These are phyloP conservation scores for Allomyces arbusculus DNA, from an alignment of 192 early-diverging fungal genomes.

Conservation along the genomic window DNA sequence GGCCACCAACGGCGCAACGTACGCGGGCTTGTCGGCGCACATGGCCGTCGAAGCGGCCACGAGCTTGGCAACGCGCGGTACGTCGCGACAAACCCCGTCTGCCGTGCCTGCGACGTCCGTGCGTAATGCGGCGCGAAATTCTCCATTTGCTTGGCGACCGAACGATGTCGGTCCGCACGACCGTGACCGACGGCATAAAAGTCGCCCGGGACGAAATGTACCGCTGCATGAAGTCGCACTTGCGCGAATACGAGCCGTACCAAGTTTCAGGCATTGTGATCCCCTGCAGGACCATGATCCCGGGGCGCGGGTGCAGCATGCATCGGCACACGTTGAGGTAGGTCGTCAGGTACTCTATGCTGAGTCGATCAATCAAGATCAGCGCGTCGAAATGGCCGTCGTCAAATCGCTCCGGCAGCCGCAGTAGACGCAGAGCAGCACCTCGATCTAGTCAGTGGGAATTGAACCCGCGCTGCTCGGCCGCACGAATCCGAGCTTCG, in stretches of 20 bases:
- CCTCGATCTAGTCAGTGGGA: slow-evolving; percentile 22
- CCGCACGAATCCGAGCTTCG: slow-evolving; percentile 36
- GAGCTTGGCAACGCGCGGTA: slow-evolving; percentile 11
- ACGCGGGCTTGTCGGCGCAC: slow-evolving; percentile 3
- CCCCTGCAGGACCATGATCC: slow-evolving; percentile 36
- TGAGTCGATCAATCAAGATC: slow-evolving; percentile 49
- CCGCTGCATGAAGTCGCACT: slow-evolving; percentile 48
- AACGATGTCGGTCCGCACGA: slow-evolving; percentile 25
- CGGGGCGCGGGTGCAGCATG: slow-evolving; percentile 31
- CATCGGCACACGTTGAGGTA: slow-evolving; percentile 37
- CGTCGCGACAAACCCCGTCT: slow-evolving; percentile 33
- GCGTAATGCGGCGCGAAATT: slow-evolving; percentile 54
- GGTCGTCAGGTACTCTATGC: slow-evolving; percentile 33
- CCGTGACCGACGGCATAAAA: slow-evolving; percentile 45
- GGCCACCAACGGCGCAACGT: neutral
- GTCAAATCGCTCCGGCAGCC: slow-evolving; percentile 14
- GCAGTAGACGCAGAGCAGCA: slow-evolving; percentile 47
- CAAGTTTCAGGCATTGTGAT: slow-evolving; percentile 51
- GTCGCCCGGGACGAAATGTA: slow-evolving; percentile 58
- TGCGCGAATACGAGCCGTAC: slow-evolving; percentile 29
- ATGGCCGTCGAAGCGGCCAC: slow-evolving; percentile 4
- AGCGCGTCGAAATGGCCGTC: slow-evolving; percentile 44
- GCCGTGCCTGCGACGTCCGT: slow-evolving; percentile 43
- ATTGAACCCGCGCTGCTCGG: slow-evolving; percentile 10
- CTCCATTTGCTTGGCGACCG: slow-evolving; percentile 30